Base-by-base conservation (phyloP, 2,329 filamentous ascomycete genomes). In the Aspergillus fijiensis region DNA sequence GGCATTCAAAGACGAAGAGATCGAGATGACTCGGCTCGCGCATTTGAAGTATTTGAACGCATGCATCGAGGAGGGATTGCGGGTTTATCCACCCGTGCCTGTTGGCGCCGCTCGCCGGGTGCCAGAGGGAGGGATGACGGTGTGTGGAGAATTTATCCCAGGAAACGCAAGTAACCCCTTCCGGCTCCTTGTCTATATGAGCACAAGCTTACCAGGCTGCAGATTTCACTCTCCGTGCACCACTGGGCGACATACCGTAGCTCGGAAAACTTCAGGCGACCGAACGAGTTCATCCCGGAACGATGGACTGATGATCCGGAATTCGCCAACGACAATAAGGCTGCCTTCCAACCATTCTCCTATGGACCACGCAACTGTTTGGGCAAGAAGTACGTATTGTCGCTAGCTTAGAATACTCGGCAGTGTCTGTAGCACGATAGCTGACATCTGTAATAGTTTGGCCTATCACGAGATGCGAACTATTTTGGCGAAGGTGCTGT, bases 1-100 rank as follows among this genome's bases (percentile, higher is more conserved):
- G 1, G 49, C 60, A 1, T 68, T 67, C 19, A 16, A 62, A 19
- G 50, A 56, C 1, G 60, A 64, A n/a, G 61, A 65, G 11, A 65
- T 67, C 16, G 51, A 63, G 7, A 50, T 65, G n/a, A 35, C 25
- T 2, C 27, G 57, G 4, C 29, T 64, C 2, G 56, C 33, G n/a
- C 56, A 58, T 57, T 45, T 71, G 55, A 57, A 59, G 25, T 83
- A 81, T 62, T 70, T 82, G 59, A 72, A 77, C 45, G 80, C 80
- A 4, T 78, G 78, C 58, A 71, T 82, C 12, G 76, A 79, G 55
- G 81, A 83, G 67, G 77, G 73, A 2, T 68, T 82, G 5, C 72
- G 81, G 7, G 75, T 80, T 55, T 79, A 79, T 63, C 79, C 80
- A 1, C 79, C 80, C 0, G 75, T 82, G 4, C 74, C 79, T 5